A percentile compares a stretch with the other conserved stretches of the same genome.
Evolutionary conservation across 2,329 filamentous ascomycete species (phyloP).

Genomic region (Hypoxylon sp.): DNA sequence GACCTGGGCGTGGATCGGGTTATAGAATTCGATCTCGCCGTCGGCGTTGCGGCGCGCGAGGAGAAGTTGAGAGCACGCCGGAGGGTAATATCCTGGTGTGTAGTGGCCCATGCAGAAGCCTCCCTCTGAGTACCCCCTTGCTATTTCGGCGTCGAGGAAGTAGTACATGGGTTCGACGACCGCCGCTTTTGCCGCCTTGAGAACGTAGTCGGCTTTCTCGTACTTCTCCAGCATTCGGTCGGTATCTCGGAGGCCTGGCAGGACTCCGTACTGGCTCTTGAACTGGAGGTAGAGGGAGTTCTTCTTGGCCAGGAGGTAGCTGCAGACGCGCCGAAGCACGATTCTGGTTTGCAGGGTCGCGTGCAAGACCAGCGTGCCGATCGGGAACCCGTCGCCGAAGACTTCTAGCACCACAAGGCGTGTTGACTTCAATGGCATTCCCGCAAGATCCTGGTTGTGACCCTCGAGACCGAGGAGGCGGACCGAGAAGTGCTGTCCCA

Average conservation of each 20-base stretch:
- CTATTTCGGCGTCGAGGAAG: no score
- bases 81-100: no score
- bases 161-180: no score
- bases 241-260: rapidly evolving
- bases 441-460: not conserved
- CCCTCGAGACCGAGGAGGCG: not conserved
- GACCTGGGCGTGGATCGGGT: no score
- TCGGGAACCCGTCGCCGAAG: not conserved
- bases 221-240: not conserved
- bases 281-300: not conserved
- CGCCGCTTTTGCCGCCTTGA: not conserved
- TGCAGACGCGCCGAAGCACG: not conserved
- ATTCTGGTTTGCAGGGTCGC: not conserved
- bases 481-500: not conserved
- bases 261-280: no score
- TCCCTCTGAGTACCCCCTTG: no score
- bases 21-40: not conserved
- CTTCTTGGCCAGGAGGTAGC: conserved; percentile 6
- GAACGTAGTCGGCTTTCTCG: not conserved
- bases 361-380: not conserved
- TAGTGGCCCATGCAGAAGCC: no score
- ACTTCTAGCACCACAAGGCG: not conserved
- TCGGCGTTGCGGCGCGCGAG: not conserved
- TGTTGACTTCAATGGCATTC: not conserved
- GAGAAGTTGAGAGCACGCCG: not conserved